phyloP scores from a whole-genome alignment of 768 basidiomycete species.

The Boletus subparvulus region DNA sequence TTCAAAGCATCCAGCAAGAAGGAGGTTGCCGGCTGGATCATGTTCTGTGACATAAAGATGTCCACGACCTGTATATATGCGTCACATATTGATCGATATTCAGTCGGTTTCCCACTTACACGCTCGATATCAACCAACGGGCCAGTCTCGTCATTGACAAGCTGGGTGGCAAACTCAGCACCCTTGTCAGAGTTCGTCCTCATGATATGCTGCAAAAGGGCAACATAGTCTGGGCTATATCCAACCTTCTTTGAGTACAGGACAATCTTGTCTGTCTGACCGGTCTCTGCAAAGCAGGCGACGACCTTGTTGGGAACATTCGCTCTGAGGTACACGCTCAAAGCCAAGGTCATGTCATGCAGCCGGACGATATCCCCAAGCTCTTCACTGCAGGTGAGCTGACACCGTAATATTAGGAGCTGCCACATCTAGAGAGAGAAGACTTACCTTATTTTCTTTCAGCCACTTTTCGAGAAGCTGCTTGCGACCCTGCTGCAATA shows the following conservation, averaged over 20 bases:
- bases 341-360: constrained; percentile 94
- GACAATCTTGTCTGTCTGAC: constrained; percentile 97
- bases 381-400: constrained; percentile 98
- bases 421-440: constrained; percentile 3
- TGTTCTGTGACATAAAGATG: constrained; percentile 99
- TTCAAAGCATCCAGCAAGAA: constrained; percentile 97
- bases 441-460: constrained; percentile 92
- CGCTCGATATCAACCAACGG: constrained; percentile 92
- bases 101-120: constrained; percentile 40
- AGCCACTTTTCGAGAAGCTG: constrained; percentile 98
- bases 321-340: constrained; percentile 96
- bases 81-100: neutral
- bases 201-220: constrained; percentile 93
- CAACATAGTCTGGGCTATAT: constrained; percentile 89
- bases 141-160: constrained; percentile 91
- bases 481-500: constrained; percentile 93
- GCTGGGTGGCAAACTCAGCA: constrained; percentile 93
- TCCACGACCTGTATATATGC: constrained; percentile 73
- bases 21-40: constrained; percentile 98
- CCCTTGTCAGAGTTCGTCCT: constrained; percentile 96
- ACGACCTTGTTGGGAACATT: constrained; percentile 99
- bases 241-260: constrained; percentile 97
- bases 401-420: constrained; percentile 11
- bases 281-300: constrained; percentile 98
- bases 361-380: constrained; percentile 94